These are phyloP conservation scores for Combretum micranthum DNA, from an alignment of 345 rosid species.

Conservation along the genomic window DNA sequence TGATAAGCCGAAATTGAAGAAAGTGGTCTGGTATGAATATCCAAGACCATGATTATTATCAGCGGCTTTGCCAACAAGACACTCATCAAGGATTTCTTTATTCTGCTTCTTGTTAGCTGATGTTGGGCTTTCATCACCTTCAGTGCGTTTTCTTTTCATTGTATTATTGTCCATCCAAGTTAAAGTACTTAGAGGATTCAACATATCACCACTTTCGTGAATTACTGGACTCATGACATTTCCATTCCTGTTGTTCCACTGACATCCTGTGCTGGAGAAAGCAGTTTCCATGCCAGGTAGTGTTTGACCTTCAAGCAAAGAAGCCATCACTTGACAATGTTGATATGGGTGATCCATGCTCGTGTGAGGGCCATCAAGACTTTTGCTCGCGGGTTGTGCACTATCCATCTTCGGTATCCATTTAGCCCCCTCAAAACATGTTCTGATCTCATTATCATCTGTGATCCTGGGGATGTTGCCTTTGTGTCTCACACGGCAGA, in stretches of 20 bases:
- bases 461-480: conserved; percentile 10
- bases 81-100: conserved; percentile 8
- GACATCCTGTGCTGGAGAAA: conserved; percentile 15
- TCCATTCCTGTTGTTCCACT: conserved; percentile 15
- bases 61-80: conserved; percentile 10
- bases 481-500: conserved; percentile 38
- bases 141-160: conserved; percentile 20
- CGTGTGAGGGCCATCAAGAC: conserved; percentile 12
- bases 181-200: conserved; percentile 18
- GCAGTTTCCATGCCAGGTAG: conserved; percentile 21
- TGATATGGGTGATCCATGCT: conserved; percentile 28
- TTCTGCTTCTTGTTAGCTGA: conserved; percentile 11
- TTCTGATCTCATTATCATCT: conserved; percentile 7
- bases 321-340: conserved; percentile 30
- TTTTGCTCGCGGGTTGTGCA: conserved; percentile 6
- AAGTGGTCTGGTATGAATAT: conserved; percentile 17
- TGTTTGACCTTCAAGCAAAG: conserved; percentile 24
- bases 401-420: conserved; percentile 12
- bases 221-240: neutral
- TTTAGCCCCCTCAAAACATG: conserved; percentile 5
- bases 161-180: conserved; percentile 16
- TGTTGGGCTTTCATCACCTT: conserved; percentile 12
- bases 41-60: conserved; percentile 7
- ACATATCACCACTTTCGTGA: conserved; percentile 7
- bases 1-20: conserved; percentile 14